Evolutionary conservation across 1,284 basidiomycete genomes (phyloP), one percentile per base, ranked within the genome.

Genomic region (Wallemia ichthyophaga): DNA sequence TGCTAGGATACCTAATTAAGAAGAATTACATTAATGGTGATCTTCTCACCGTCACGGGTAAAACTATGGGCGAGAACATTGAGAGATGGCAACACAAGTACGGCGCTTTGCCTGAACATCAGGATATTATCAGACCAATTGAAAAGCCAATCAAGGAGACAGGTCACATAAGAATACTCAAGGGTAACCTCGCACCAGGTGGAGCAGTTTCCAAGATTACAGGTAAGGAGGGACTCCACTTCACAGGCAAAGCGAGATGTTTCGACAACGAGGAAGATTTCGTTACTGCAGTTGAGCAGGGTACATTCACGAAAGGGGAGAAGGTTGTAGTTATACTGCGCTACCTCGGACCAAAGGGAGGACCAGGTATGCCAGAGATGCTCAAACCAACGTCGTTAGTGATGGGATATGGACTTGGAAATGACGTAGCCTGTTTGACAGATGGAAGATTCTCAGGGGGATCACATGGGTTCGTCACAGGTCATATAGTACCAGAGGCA

Each of bases 311-410:
- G 68, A 79, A 80, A 67, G 85, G 85, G 13, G 83, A 86, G 71
- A 88, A 88, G 74, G 86, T 83, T 0, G 84, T 91, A n/a, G 81
- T 82, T 61, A 80, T 91, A 59, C 74, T 91, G 65, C 76, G 87
- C 58, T 91, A 91, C 67, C 78, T 89, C 62, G 86, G 86, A 57
- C 86, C 86, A 37, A 82, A 83, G 70, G 87, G 86, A 61, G 87
- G 86, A 59, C 87, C 86, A 56, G 85, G 87, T 59, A 91, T 91
- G 86, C 87, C 85, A 56, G 86, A 91, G 72, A 91, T 91, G 87
- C 75, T 92, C 59, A 89, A 89, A 67, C 84, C 85, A 17, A 88
- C 85, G 25, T 83, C 82, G 70, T 69, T 85, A 63, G 83, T 89
- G 69, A 89, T 89, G 83, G 88, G 88, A 58, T 86, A 87, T 1